Conservation (phyloP, 2,329 filamentous ascomycete species). For the Diatrype stigma region DNA sequence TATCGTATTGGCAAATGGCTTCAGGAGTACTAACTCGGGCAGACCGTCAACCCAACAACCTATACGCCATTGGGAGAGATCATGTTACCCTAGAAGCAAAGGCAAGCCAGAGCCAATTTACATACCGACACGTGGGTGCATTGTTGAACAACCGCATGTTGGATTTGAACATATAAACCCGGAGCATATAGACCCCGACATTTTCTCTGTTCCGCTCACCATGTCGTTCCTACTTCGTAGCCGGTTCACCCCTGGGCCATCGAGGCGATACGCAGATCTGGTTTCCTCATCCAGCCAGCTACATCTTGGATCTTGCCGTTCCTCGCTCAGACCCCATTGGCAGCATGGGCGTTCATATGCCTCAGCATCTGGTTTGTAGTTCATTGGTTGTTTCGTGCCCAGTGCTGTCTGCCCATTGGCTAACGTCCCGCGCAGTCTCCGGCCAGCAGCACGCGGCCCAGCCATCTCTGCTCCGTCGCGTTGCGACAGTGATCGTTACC, state of each 20-base stretch:
- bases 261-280: not conserved
- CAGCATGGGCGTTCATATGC: not conserved
- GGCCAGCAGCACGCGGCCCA: not conserved
- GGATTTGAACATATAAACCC: too few relatives aligned
- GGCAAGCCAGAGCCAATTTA: too few relatives aligned
- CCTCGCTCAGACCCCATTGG: not conserved
- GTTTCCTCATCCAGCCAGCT: not conserved
- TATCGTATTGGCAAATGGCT: too few relatives aligned
- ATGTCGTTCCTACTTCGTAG: not conserved
- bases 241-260: not conserved
- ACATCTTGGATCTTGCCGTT: not conserved
- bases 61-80: too few relatives aligned
- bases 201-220: too few relatives aligned
- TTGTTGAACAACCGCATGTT: too few relatives aligned
- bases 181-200: too few relatives aligned
- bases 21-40: too few relatives aligned
- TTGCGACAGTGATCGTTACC: conserved; percentile 42
- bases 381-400: not conserved
- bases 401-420: not conserved
- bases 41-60: too few relatives aligned
- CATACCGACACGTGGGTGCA: too few relatives aligned
- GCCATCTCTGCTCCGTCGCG: conserved; percentile 39
- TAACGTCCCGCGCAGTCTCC: not conserved
- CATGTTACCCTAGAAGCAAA: too few relatives aligned
- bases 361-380: not conserved